Conservation (phyloP, 2,329 filamentous ascomycete species). For the Stachybotrys chlorohalonatus region DNA sequence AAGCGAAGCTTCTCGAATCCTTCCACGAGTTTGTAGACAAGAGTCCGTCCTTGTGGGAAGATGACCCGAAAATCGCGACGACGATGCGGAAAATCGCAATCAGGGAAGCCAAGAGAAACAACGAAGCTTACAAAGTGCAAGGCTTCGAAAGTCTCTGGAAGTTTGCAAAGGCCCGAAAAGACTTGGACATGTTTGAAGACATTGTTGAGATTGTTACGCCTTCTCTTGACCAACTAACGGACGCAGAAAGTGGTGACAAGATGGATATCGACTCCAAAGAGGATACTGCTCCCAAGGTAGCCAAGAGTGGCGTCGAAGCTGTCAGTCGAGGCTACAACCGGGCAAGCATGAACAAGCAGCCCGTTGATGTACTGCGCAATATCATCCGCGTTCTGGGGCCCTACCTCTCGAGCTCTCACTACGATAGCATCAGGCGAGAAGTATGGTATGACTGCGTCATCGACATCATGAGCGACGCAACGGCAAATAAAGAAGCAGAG, state of each 20-base stretch:
- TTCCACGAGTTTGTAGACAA: conserved; percentile 71
- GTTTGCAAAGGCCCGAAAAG: conserved; percentile 58
- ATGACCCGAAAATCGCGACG: conserved; percentile 42
- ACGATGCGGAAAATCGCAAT: conserved; percentile 72
- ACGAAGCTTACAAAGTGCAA: conserved; percentile 70
- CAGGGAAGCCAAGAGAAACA: conserved; percentile 86
- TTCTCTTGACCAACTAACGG: conserved; percentile 48
- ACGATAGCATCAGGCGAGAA: conserved; percentile 34
- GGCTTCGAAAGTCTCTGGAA: conserved; percentile 65
- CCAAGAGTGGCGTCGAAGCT: conserved; percentile 41
- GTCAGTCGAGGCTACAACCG: conserved; percentile 40
- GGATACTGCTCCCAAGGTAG: conserved; percentile 31
- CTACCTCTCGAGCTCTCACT: conserved; percentile 28
- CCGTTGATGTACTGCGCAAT: conserved; percentile 26
- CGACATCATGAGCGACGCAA: conserved; percentile 36
- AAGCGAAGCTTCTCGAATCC: conserved; percentile 73
- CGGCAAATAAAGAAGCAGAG: conserved; percentile 9
- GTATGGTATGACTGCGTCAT: conserved; percentile 42
- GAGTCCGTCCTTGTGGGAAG: conserved; percentile 47
- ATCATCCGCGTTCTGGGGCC: conserved; percentile 31
- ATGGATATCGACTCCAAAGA: conserved; percentile 61
- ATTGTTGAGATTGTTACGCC: conserved; percentile 55
- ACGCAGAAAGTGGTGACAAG: conserved; percentile 36
- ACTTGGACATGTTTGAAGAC: conserved; percentile 61
- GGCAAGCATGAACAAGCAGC: conserved; percentile 23